Evolutionary conservation across 768 basidiomycete species (phyloP), one percentile per base, ranked within the genome.

Genomic region (Agrocybe praecox): DNA sequence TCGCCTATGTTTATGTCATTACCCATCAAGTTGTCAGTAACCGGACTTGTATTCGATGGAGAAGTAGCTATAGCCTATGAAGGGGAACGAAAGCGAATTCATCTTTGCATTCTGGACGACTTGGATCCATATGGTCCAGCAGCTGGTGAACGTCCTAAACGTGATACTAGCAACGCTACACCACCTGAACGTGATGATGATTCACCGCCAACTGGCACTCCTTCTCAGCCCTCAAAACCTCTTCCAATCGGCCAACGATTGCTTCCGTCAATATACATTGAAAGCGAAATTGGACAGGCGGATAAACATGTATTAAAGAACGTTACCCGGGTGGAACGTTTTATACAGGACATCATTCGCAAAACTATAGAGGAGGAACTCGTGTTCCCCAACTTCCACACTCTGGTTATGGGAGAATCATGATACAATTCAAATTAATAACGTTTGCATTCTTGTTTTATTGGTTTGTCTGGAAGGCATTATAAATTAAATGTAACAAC

Each of bases 281-380:
- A 98, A 73, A 94, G 92, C 66, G 96, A 98, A 77, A 96, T 98
- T 49, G 96, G 96, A 2, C 92, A 98, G 76, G 77, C 88, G 46
- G 95, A 98, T 69, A 96, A 95, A 61, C 96, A 98, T 75, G 92
- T 97, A 11, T 68, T 98, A 60, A 92, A 95, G 73, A 98, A 98
- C 62, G 96, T 98, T 22, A 93, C 92, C 4, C 86, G 96, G 55
- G 91, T 99, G 12, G 96, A 99, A 72, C 80, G 89, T 32, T 98
- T 98, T 71, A 94, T 98, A 49, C 90, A 95, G 69, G 95, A 98
- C 66, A 92, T 96, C 32, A 89, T 98, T 58, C 84, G 96, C 58
- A 98, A 92, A 70, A 96, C 94, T 1, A 75, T 99, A 45, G 95
- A 97, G 69, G 96, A 97, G 66, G 96, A 97, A 73, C 80, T 98